Evolutionary conservation across 495 filamentous ascomycete species (phyloP), one percentile per base, ranked within the genome.

Genomic region (Tetracladium marchalianum): DNA sequence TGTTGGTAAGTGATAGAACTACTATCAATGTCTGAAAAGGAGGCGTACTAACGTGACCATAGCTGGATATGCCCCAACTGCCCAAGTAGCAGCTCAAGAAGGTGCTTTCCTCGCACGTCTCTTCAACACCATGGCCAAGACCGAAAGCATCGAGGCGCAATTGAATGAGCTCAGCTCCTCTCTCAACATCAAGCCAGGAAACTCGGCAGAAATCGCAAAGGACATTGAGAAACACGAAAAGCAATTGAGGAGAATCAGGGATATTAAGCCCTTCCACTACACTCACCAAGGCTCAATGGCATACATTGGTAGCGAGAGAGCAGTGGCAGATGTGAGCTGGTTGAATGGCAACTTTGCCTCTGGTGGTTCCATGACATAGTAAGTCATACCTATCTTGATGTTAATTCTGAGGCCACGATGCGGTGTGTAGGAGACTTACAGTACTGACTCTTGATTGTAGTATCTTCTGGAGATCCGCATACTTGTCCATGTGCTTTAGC

Each of bases 401-500:
- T 27, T 27, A 27, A 27, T 7, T 3, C 3, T 7, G 41, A 15
- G 24, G n/a, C n/a, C n/a, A 13, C 57, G 35, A 56, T 53, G 15
- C 52, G 50, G 13, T 50, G 53, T 43, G 56, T 57, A 32, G 47
- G 47, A 9, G 47, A 68, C 46, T 73, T 69, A 5, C 73, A 74
- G 22, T 27, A 27, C 22, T 27, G 22, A 27, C 22, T 27, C 3
- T 27, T 27, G 22, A 27, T 27, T 27, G 22, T 27, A 27, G 22
- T 62, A 78, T 96, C 55, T 97, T 98, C 79, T 98, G 92, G 92
- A 76, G 87, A 64, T 88, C 82, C 62, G 93, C 92, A 42, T 99
- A 99, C 66, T 71, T 99, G 66, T 93, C 84, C 77, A 99, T 99
- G 92, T 96, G 90, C 78, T 99, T 97, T 65, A 95, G 89, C 77